Evolutionary conservation across 805 yeast species (phyloP).

Genomic region (Ogataea zsoltii): DNA sequence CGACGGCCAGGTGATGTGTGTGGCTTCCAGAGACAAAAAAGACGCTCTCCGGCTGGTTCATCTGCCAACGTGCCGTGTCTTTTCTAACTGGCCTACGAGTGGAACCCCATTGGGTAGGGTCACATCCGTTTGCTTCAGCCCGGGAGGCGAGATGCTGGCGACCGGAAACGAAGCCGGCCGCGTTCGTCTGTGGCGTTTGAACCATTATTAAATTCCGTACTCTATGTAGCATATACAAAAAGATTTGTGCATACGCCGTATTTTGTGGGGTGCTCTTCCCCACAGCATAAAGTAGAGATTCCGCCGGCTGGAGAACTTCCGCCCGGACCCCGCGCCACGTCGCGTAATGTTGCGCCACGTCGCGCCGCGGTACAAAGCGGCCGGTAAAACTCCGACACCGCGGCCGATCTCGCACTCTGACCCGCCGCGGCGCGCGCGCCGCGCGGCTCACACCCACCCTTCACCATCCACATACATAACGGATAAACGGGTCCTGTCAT

Average conservation of each 20-base stretch:
- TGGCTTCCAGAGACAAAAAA: constrained; percentile 81
- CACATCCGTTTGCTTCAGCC: constrained; percentile 75
- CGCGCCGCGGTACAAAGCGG: too few species aligned
- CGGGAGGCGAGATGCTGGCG: constrained; percentile 78
- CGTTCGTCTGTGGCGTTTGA: constrained; percentile 84
- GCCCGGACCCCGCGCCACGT: too few species aligned
- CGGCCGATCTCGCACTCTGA: too few species aligned
- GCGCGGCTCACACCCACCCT: constrained; percentile 1
- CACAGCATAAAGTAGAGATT: too few species aligned
- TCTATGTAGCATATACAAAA: neutral
- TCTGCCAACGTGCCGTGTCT: constrained; percentile 82
- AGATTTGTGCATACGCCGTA: neutral
- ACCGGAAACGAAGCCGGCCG: constrained; percentile 91
- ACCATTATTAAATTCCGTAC: constrained; percentile 62
- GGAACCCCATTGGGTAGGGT: constrained; percentile 97
- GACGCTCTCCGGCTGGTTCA: constrained; percentile 89
- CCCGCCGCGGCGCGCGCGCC: neutral
- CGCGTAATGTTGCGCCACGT: too few species aligned
- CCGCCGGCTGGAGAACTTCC: too few species aligned
- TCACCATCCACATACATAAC: neutral
- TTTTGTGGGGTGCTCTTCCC: too few species aligned
- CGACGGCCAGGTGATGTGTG: constrained; percentile 86
- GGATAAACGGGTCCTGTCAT: constrained; percentile 3
- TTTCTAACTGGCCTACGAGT: constrained; percentile 95
- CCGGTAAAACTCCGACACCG: too few species aligned